Conservation (phyloP, 768 basidiomycete species). For the Serpula lacrymans region DNA sequence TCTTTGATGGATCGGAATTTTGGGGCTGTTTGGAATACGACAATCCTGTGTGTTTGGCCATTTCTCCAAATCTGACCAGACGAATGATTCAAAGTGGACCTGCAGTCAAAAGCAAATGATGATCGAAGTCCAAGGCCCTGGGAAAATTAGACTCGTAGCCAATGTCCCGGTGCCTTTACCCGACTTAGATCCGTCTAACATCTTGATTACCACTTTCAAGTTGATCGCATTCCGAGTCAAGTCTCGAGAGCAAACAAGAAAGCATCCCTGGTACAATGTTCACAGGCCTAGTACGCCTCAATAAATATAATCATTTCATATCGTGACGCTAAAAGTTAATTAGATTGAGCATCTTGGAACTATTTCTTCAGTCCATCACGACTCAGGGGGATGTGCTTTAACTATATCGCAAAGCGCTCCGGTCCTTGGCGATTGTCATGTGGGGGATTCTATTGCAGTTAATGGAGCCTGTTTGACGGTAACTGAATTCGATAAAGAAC, state of each 20-base stretch:
- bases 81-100: no score
- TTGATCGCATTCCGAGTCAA: no score
- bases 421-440: constrained; percentile 83
- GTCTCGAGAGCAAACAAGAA: neutral
- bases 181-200: no score
- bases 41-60: no score
- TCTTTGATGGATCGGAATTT: constrained; percentile 3
- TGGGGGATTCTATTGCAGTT: constrained; percentile 93
- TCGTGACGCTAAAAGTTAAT: constrained; percentile 10
- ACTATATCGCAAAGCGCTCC: constrained; percentile 66
- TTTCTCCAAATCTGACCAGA: no score
- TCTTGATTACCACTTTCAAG: no score
- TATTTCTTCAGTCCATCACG: constrained; percentile 59
- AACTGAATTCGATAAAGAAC: constrained; percentile 67
- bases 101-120: no score
- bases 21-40: neutral
- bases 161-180: no score
- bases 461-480: constrained; percentile 91
- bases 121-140: no score
- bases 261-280: constrained; percentile 48
- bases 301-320: neutral
- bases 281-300: constrained; percentile 65
- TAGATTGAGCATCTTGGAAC: constrained; percentile 91
- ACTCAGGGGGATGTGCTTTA: constrained; percentile 77
- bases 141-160: no score